phyloP scores from a whole-genome alignment of 2,329 filamentous ascomycete species.

The Colletotrichum musae region DNA sequence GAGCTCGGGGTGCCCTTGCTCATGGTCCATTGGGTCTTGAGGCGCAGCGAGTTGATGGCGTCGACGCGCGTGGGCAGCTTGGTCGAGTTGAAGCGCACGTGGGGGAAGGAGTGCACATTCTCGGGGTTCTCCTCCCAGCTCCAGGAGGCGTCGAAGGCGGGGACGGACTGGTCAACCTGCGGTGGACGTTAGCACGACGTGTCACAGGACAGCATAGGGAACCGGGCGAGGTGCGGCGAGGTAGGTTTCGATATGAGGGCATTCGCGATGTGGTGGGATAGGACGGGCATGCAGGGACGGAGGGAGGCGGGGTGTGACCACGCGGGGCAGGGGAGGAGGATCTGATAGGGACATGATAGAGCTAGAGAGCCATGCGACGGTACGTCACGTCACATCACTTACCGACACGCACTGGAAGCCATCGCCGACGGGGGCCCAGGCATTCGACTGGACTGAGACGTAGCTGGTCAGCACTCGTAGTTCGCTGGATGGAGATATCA shows the following conservation, averaged over 20 bases:
- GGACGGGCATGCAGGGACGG: neutral
- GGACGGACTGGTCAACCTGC: slow-evolving; percentile 46
- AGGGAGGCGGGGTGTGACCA: neutral
- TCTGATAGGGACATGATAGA: neutral
- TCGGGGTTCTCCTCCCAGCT: slow-evolving; percentile 46
- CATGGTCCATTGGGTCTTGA: slow-evolving; percentile 50
- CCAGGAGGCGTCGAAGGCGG: slow-evolving; percentile 52
- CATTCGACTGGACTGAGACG: slow-evolving; percentile 48
- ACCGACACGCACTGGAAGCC: slow-evolving; percentile 50
- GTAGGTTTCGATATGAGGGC: neutral
- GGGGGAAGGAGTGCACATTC: slow-evolving; percentile 51
- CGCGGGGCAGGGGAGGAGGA: neutral
- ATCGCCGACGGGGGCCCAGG: slow-evolving; percentile 48
- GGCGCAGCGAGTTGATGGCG: slow-evolving; percentile 47
- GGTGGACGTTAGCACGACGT: neutral
- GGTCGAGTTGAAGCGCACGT: slow-evolving; percentile 49
- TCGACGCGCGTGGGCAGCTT: slow-evolving; percentile 47
- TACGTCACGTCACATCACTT: slow-evolving; percentile 38
- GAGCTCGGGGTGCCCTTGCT: slow-evolving; percentile 43
- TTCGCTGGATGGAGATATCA: neutral
- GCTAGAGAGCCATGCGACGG: neutral
- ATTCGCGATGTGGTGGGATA: neutral
- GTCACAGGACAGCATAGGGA: neutral
- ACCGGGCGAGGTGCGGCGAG: too few species aligned
- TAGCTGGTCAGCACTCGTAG: slow-evolving; percentile 16